Base-by-base conservation (phyloP, 2,329 filamentous ascomycete species). In the Alternaria infectoria region DNA sequence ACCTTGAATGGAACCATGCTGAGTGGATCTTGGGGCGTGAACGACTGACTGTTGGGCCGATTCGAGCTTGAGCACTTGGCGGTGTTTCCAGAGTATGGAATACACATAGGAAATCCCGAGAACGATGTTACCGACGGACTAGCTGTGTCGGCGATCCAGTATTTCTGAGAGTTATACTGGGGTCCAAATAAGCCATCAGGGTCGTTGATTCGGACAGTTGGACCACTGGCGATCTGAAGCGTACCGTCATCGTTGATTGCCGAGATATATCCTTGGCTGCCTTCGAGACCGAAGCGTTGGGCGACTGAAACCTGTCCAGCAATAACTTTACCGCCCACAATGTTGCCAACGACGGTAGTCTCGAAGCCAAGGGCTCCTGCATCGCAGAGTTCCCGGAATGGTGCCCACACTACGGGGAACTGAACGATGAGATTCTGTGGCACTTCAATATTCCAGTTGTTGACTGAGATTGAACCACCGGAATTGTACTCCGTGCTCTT, bases 61-160 rank as follows among this genome's bases (percentile, higher is more conserved):
- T 83, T 83, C 12, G 75, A 75, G 11, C 62, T 47, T 8, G 80
- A 79, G 62, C 82, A 83, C 15, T 76, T 71, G 0, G 70, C 54
- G 45, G 82, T 78, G 32, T 69, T 72, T 23, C 72, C 61, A 21
- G 80, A 81, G 15, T 84, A 77, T 0, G 83, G 84, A 17, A 86
- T 81, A 59, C 84, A 86, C 84, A 86, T 86, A 2, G 84, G 84
- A 54, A 85, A 86, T 0, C 84, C 84, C 12, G 81, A 82, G 71
- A 84, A 86, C 2, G 83, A 81, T 3, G 78, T 80, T 57, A 86
- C 79, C 54, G 80, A 82, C 0, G 84, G 84, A 61, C 81, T 86
- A 60, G 81, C 75, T 57, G 84, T 83, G 64, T 86, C 84, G 1
- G 83, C 82, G 0, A 83, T 82, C 73, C 84, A 85, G 60, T 81